A percentile compares a stretch with the other conserved stretches of the same genome.
These are phyloP conservation scores for Boletus reticuloceps DNA, from an alignment of 768 basidiomycete species.

Conservation along the genomic window DNA sequence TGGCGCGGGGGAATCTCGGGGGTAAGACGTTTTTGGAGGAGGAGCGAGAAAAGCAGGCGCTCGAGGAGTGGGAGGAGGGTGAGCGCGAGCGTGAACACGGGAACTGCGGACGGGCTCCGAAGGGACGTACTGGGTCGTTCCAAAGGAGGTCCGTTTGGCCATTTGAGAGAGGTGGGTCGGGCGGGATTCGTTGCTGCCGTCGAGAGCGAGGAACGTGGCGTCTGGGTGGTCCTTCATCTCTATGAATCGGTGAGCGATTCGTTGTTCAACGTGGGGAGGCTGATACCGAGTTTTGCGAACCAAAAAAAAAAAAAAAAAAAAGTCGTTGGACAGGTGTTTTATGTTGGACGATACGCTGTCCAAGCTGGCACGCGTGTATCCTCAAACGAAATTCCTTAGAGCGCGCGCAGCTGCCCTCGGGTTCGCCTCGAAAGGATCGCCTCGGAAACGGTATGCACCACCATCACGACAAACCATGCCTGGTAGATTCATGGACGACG, in stretches of 20 bases:
- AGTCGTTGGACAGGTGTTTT: conserved; percentile 79
- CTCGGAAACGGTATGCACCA: conserved; percentile 13
- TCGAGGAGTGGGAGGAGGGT: conserved; percentile 41
- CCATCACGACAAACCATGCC: conserved; percentile 17
- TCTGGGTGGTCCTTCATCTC: conserved; percentile 85
- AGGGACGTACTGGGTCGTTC: conserved; percentile 47
- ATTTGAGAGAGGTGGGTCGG: conserved; percentile 76
- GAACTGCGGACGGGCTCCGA: background rate
- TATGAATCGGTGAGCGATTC: conserved; percentile 66
- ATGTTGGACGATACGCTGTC: conserved; percentile 64
- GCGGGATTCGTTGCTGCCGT: conserved; percentile 72
- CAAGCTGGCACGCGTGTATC: conserved; percentile 64
- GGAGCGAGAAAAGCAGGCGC: conserved; percentile 52
- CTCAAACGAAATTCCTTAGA: conserved; percentile 78
- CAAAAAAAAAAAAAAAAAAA: background rate
- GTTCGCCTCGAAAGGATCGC: conserved; percentile 48
- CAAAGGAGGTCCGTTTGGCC: conserved; percentile 64
- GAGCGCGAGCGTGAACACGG: conserved; percentile 9
- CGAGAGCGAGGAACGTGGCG: conserved; percentile 62
- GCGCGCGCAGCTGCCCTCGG: conserved; percentile 74
- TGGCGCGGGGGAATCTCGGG: conserved; percentile 65
- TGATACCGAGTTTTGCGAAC: conserved; percentile 3
- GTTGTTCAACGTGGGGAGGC: background rate
- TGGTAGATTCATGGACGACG: conserved; percentile 28
- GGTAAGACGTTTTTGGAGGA: conserved; percentile 79